Evolutionary conservation across 352 stramenopile genomes (phyloP).

Genomic region (Phytophthora sansomeana): DNA sequence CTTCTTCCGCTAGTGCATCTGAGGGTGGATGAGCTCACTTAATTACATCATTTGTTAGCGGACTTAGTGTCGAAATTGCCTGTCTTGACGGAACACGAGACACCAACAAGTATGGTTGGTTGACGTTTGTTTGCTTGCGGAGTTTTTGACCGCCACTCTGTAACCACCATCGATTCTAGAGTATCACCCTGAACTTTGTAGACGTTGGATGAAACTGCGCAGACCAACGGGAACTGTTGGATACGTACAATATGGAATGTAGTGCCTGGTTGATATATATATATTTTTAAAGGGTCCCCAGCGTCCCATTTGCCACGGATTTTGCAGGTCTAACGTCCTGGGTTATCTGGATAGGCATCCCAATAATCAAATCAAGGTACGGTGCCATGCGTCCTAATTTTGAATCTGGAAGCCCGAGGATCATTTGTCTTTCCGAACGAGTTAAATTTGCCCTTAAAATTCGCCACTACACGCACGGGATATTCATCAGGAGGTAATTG

Average conservation of each 20-base stretch:
- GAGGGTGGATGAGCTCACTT: no score
- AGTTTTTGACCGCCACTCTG: background rate
- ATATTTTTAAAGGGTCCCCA: conserved; percentile 1
- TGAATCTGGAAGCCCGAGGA: background rate
- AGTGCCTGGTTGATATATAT: conserved; percentile 1
- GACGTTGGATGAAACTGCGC: background rate
- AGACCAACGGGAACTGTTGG: background rate
- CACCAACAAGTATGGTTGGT: background rate
- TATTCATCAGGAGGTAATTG: background rate
- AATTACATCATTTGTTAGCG: background rate
- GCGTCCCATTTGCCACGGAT: conserved; percentile 9
- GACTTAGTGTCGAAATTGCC: background rate
- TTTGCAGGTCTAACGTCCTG: conserved; percentile 7
- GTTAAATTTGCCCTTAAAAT: conserved; percentile 8
- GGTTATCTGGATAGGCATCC: conserved; percentile 28
- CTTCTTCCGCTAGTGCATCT: no score
- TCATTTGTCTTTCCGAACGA: background rate
- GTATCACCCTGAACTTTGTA: conserved; percentile 1
- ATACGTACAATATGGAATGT: background rate
- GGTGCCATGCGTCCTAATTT: conserved; percentile 20
- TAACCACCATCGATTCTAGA: background rate
- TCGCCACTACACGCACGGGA: conserved; percentile 1
- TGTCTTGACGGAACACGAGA: background rate
- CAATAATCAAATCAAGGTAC: conserved; percentile 19
- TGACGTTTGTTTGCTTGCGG: background rate